Evolutionary conservation across 257 asterid species (phyloP).

Genomic region (Linderniella brevidens): DNA sequence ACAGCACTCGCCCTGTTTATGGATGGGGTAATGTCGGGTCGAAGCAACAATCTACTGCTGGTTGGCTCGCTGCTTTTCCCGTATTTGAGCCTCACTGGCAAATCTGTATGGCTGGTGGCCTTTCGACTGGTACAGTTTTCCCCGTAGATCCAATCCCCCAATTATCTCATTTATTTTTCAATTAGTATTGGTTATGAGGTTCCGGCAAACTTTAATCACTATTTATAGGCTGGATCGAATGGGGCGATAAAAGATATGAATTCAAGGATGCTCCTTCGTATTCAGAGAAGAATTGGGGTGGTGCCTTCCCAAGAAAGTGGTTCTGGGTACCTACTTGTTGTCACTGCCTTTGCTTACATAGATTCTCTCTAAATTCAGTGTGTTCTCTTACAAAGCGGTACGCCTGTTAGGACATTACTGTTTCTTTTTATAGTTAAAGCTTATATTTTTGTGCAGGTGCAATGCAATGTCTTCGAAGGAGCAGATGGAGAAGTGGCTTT

Average conservation of each 20-base stretch:
- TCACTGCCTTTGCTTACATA: slow-evolving; percentile 2
- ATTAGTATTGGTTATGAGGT: too few relatives aligned
- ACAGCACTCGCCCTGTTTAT: slow-evolving; percentile 72
- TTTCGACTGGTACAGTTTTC: slow-evolving; percentile 49
- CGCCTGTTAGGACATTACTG: too few relatives aligned
- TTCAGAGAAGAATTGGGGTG: slow-evolving; percentile 96
- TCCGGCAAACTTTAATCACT: too few relatives aligned
- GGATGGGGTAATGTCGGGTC: slow-evolving; percentile 92
- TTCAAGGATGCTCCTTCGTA: slow-evolving; percentile 92
- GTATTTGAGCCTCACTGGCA: slow-evolving; percentile 99
- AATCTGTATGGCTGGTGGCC: slow-evolving; percentile 95
- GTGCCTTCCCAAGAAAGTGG: slow-evolving; percentile 93
- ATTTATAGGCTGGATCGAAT: slow-evolving; percentile 88
- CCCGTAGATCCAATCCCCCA: neutral
- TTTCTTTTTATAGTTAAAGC: too few relatives aligned
- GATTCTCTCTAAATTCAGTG: too few relatives aligned
- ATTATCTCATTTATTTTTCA: too few relatives aligned
- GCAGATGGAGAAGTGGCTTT: slow-evolving; percentile 76
- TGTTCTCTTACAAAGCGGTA: too few relatives aligned
- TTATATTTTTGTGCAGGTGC: slow-evolving; percentile 34
- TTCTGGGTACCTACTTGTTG: slow-evolving; percentile 50
- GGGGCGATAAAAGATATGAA: slow-evolving; percentile 79
- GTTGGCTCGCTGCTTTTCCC: slow-evolving; percentile 99
- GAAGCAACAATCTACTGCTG: slow-evolving; percentile 88
- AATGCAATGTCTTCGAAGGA: slow-evolving; percentile 88